Conservation (phyloP, 2,329 filamentous ascomycete species). For the Chaetomium globosum region DNA sequence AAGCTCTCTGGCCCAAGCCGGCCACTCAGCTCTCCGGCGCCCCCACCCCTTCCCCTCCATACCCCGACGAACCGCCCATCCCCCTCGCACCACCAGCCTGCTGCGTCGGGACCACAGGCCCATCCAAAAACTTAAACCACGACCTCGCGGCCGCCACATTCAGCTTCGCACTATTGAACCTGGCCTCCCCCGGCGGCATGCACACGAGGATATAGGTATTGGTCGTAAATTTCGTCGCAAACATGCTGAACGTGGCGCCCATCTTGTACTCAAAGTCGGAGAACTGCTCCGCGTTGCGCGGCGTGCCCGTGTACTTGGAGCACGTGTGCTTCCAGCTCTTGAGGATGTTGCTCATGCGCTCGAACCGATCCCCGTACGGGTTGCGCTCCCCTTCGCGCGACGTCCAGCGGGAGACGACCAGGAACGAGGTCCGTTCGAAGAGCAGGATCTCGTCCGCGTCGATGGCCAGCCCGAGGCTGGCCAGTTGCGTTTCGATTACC, state of each 20-base stretch:
- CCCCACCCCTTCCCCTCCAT: background rate
- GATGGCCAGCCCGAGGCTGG: constrained; percentile 79
- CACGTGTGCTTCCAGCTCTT: constrained; percentile 94
- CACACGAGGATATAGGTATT: constrained; percentile 96
- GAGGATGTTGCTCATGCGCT: constrained; percentile 93
- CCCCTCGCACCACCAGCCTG: background rate
- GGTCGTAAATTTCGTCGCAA: constrained; percentile 92
- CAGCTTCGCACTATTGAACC: constrained; percentile 86
- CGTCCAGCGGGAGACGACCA: constrained; percentile 92
- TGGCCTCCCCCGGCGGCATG: constrained; percentile 84
- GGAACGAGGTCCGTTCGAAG: constrained; percentile 93
- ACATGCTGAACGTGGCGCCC: constrained; percentile 79
- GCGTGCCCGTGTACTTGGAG: constrained; percentile 74
- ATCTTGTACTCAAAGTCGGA: constrained; percentile 80
- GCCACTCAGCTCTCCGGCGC: constrained; percentile 9
- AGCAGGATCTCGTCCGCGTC: constrained; percentile 92
- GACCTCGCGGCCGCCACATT: constrained; percentile 86
- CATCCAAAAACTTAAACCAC: constrained; percentile 72
- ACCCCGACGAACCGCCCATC: background rate
- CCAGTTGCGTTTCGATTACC: constrained; percentile 83
- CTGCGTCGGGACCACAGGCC: constrained; percentile 46
- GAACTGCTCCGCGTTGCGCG: constrained; percentile 80
- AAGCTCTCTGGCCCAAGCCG: background rate
- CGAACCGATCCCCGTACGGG: constrained; percentile 88
- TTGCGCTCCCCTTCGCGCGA: constrained; percentile 74